Evolutionary conservation across 257 asterid species (phyloP).

Genomic region (Fraxinus pennsylvanica): DNA sequence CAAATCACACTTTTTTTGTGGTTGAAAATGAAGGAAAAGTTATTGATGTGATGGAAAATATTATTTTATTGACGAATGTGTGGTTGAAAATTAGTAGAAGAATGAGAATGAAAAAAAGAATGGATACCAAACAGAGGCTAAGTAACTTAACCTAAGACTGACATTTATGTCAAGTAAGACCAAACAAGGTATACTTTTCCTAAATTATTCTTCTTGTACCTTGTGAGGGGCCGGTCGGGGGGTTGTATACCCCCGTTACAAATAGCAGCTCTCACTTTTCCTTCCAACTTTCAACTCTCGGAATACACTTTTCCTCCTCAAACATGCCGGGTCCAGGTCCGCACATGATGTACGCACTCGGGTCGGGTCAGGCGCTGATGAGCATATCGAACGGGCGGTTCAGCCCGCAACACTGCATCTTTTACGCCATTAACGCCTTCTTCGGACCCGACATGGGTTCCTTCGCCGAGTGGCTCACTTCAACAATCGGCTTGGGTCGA

Average conservation of each 20-base stretch:
- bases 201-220: too few species aligned
- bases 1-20: too few species aligned
- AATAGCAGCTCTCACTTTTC: neutral
- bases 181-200: neutral
- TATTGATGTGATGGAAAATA: too few species aligned
- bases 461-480: slow-evolving; percentile 80
- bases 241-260: too few species aligned
- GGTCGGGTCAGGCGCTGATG: slow-evolving; percentile 77
- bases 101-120: too few species aligned
- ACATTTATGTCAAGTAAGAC: too few species aligned
- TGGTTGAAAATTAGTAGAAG: too few species aligned
- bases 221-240: too few species aligned
- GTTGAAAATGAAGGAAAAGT: too few species aligned
- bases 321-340: slow-evolving; percentile 98
- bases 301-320: neutral
- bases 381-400: slow-evolving; percentile 70
- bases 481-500: slow-evolving; percentile 62
- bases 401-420: slow-evolving; percentile 87
- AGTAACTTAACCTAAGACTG: too few species aligned
- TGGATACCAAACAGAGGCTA: too few species aligned
- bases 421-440: slow-evolving; percentile 85
- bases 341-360: slow-evolving; percentile 87
- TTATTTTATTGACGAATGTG: too few species aligned
- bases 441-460: slow-evolving; percentile 97
- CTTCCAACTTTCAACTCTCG: neutral